These are phyloP conservation scores for Tricholoma saponaceum DNA, from an alignment of 768 basidiomycete species.

Conservation along the genomic window DNA sequence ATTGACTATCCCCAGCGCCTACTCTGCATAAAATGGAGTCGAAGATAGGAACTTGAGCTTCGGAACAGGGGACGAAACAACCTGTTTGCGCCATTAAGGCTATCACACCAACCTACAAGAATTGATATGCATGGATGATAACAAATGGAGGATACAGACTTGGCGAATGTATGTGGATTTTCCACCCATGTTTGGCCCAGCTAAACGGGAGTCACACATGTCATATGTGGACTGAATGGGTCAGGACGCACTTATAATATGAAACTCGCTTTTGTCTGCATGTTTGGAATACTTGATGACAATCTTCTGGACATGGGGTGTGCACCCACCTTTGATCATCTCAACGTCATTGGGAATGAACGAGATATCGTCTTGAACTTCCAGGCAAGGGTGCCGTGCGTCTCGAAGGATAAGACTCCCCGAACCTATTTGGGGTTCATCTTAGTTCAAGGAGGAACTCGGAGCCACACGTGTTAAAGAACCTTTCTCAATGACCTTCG, in stretches of 20 bases:
- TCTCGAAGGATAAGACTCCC: conserved; percentile 80
- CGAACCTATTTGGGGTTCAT: conserved; percentile 51
- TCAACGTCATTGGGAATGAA: conserved; percentile 97
- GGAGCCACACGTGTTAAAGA: conserved; percentile 4
- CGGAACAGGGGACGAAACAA: conserved; percentile 89
- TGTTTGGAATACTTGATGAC: neutral
- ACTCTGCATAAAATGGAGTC: conserved; percentile 95
- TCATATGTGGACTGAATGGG: neutral
- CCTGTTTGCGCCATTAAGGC: conserved; percentile 95
- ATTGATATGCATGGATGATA: neutral
- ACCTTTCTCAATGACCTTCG: conserved; percentile 76
- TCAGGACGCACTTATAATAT: conserved; percentile 75
- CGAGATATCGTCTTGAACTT: conserved; percentile 91
- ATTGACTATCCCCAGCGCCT: conserved; percentile 94
- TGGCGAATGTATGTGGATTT: conserved; percentile 97
- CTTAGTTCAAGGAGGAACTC: neutral
- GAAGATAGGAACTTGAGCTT: conserved; percentile 86
- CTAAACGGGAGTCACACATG: conserved; percentile 29
- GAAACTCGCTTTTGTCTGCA: conserved; percentile 82
- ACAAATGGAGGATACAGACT: conserved; percentile 29
- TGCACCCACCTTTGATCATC: conserved; percentile 77
- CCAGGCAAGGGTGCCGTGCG: conserved; percentile 93
- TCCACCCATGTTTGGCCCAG: conserved; percentile 99
- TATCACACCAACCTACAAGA: conserved; percentile 79
- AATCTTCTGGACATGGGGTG: neutral